Evolutionary conservation across 495 filamentous ascomycete genomes (phyloP), one percentile per base, ranked within the genome.

Genomic region (Chlorociboria aeruginascens): DNA sequence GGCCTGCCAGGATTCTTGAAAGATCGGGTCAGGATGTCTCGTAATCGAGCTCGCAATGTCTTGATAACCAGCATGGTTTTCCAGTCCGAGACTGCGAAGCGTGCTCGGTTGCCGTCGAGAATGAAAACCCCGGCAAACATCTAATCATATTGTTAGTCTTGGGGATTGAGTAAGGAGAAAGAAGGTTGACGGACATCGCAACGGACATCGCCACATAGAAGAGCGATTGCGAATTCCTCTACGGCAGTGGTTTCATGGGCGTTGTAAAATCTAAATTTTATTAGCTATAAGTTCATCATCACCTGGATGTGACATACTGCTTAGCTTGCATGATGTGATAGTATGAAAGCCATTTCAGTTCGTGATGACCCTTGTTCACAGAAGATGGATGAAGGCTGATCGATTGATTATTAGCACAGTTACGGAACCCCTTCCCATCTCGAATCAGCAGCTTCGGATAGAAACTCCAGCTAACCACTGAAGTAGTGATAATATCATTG

Each of bases 321-420:
- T 83, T 92, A 20, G 83, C 82, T 64, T 95, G 88, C 89, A 96
- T 94, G 50, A 96, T 94, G 53, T 90, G 81, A 62, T 98, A 96
- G 61, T 90, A 98, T 0, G 84, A 87, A 38, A 97, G 63, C 81
- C 83, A 95, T 57, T 77, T 77, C n/a, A 84, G 60, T 13, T 75
- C 69, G 11, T 77, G 70, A 16, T 73, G 67, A 14, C 69, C 74
- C 61, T 89, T 86, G 61, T 93, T 95, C 41, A 97, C 84, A 0
- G 86, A 92, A 11, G 78, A 83, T 0, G 87, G 86, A 58, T 92
- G 85, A 8, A 97, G 61, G 43, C 76, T 83, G 48, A 96, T 87
- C 36, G 72, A 71, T 58, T 96, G 89, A 64, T 89, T 94, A 61
- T 95, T 96, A 16, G 82, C 74, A 17, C 94, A 76, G 49, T 95